These are phyloP conservation scores for Venturia aucupariae DNA, from an alignment of 2,329 filamentous ascomycete genomes.

Conservation along the genomic window DNA sequence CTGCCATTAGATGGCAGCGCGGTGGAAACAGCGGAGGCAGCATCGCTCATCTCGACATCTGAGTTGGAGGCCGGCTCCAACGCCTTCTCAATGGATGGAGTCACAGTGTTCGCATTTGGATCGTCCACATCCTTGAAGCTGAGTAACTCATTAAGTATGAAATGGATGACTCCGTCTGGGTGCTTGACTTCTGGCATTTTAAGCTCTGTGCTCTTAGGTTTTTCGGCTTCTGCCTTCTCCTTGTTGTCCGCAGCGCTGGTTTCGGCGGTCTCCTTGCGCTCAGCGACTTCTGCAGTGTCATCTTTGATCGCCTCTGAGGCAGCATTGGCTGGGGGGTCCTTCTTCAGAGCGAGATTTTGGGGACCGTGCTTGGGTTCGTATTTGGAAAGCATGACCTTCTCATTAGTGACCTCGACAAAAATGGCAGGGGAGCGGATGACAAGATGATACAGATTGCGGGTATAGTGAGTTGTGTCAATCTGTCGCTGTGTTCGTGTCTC, in stretches of 20 bases:
- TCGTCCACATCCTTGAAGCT: conserved; percentile 91
- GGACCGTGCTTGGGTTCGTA: conserved; percentile 49
- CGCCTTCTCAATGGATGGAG: conserved; percentile 33
- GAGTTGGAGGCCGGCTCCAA: conserved; percentile 22
- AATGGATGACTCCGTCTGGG: conserved; percentile 90
- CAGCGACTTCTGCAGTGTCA: conserved; percentile 22
- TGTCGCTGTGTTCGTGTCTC: conserved; percentile 41
- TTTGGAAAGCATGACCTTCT: conserved; percentile 65
- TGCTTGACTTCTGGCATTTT: conserved; percentile 84
- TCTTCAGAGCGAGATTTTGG: conserved; percentile 45
- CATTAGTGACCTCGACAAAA: conserved; percentile 81
- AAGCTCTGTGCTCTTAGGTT: conserved; percentile 56
- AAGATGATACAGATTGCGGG: conserved; percentile 68
- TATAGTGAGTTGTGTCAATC: conserved; percentile 61
- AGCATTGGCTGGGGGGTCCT: conserved; percentile 29
- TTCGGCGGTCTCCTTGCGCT: conserved; percentile 13
- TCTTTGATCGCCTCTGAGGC: conserved; percentile 22
- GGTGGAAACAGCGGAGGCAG: conserved; percentile 22
- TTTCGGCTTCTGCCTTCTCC: conserved; percentile 52
- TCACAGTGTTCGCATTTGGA: conserved; percentile 45
- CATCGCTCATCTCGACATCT: conserved; percentile 43
- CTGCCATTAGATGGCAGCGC: conserved; percentile 27
- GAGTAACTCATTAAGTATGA: conserved; percentile 82
- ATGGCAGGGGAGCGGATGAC: conserved; percentile 73
- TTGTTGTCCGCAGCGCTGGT: conserved; percentile 17